Conservation (phyloP, 495 filamentous ascomycete genomes). For the Hypoxylon fuscum region DNA sequence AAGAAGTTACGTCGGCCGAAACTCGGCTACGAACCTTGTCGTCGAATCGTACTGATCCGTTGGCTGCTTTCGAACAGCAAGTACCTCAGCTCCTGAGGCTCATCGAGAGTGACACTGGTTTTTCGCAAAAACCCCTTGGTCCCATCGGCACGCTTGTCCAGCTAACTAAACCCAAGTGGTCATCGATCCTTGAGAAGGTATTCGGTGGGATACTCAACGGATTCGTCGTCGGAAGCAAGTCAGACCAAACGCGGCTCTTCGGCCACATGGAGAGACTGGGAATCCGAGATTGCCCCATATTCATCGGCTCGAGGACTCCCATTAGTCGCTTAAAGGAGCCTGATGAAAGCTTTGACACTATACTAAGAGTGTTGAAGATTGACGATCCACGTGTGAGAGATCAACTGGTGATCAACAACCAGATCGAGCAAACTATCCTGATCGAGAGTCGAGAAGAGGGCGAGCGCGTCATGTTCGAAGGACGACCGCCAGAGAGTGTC, state of each 20-base stretch:
- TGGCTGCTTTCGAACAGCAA: conserved; percentile 65
- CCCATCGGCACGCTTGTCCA: conserved; percentile 81
- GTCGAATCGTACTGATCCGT: conserved; percentile 42
- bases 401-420: conserved; percentile 82
- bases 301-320: conserved; percentile 67
- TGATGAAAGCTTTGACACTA: conserved; percentile 73
- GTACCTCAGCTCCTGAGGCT: conserved; percentile 70
- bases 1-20: conserved; percentile 61
- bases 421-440: conserved; percentile 85
- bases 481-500: conserved; percentile 71
- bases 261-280: conserved; percentile 67
- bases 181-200: conserved; percentile 77
- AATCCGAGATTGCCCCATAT: conserved; percentile 64
- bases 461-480: conserved; percentile 72
- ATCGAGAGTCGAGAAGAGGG: conserved; percentile 73
- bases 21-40: conserved; percentile 45
- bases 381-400: conserved; percentile 79
- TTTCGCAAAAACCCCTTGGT: conserved; percentile 77
- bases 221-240: conserved; percentile 82
- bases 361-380: conserved; percentile 81
- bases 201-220: conserved; percentile 70
- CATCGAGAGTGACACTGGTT: conserved; percentile 73
- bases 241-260: conserved; percentile 70
- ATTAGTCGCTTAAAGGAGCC: conserved; percentile 78
- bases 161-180: conserved; percentile 83